Percentiles rank a stretch among this genome's conserved stretches.
Conservation (phyloP, 805 yeast genomes). For the Starmerella apicola region DNA sequence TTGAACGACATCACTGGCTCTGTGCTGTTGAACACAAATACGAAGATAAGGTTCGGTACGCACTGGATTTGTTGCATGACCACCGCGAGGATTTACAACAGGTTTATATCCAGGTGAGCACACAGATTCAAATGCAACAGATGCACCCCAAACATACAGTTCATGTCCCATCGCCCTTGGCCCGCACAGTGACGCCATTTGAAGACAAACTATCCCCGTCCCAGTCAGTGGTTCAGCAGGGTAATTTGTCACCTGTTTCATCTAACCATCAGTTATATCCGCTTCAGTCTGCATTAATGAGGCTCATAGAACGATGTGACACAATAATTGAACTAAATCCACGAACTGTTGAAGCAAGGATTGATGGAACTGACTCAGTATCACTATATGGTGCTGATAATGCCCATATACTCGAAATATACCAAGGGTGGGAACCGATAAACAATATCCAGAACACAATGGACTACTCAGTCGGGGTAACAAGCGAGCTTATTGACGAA, state of each 20-base stretch:
- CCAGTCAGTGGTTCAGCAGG: neutral
- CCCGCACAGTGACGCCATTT: constrained; percentile 8
- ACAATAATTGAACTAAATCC: constrained; percentile 20
- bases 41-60: constrained; percentile 58
- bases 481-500: constrained; percentile 3
- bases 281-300: neutral
- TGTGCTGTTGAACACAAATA: constrained; percentile 77
- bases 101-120: constrained; percentile 2
- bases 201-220: neutral
- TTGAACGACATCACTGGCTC: constrained; percentile 78
- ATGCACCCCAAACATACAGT: constrained; percentile 17
- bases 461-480: constrained; percentile 1
- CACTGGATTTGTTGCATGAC: constrained; percentile 67
- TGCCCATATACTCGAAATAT: constrained; percentile 5
- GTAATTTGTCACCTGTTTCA: neutral
- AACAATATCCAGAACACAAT: constrained; percentile 3
- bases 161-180: constrained; percentile 22
- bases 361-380: neutral
- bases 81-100: constrained; percentile 41
- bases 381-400: constrained; percentile 7
- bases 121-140: neutral
- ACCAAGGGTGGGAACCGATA: constrained; percentile 3
- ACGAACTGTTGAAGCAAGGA: constrained; percentile 4
- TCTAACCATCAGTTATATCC: neutral
- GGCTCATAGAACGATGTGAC: constrained; percentile 12